phyloP scores from a whole-genome alignment of 2,329 filamentous ascomycete genomes.

The Hypoxylon sp. region DNA sequence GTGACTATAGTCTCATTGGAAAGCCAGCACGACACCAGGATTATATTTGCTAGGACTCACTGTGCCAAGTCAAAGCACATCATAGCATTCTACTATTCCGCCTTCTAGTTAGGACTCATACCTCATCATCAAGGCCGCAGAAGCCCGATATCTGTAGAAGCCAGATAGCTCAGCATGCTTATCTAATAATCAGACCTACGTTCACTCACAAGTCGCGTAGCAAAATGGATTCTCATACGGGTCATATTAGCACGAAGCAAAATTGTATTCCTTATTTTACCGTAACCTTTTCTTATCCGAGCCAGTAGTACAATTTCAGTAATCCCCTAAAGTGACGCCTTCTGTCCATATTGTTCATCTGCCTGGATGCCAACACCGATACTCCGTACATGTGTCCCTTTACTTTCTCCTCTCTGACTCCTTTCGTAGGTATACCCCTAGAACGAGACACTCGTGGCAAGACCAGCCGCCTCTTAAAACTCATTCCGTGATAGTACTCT shows the following conservation, averaged over 20 bases:
- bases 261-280: conserved; percentile 22
- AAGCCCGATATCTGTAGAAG: neutral
- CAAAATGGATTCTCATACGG: neutral
- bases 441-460: neutral
- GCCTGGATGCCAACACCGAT: conserved; percentile 10
- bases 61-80: too few relatives aligned
- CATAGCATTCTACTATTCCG: neutral
- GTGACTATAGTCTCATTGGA: neutral
- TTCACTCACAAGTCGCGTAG: neutral
- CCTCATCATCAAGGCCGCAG: neutral
- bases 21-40: neutral
- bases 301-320: conserved; percentile 27
- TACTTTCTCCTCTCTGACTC: neutral
- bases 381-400: conserved; percentile 31
- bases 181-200: neutral
- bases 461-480: neutral
- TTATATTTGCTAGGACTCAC: neutral
- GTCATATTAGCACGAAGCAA: neutral
- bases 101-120: neutral
- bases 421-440: conserved; percentile 9
- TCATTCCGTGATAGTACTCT: neutral
- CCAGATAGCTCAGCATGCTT: neutral
- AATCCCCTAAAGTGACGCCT: conserved; percentile 21
- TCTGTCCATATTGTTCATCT: conserved; percentile 29
- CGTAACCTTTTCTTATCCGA: conserved; percentile 11